Conservation (phyloP, 164 flowering plant genomes). For the Dillenia turbinata region DNA sequence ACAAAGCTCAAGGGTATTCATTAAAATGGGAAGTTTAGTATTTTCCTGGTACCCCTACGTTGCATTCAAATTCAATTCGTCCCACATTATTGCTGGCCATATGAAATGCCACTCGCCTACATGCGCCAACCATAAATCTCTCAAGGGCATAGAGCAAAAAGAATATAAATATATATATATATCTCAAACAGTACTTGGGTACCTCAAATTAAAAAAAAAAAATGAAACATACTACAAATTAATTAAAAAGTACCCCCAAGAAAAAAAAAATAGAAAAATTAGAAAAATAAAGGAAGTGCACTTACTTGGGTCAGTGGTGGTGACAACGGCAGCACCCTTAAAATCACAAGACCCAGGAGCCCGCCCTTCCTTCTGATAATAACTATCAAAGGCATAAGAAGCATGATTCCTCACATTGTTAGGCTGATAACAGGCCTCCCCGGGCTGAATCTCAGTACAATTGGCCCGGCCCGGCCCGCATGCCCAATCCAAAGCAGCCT, state of each 20-base stretch:
- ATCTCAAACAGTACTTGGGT: no score
- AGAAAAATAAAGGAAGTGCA: not conserved
- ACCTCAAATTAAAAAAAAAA: no score
- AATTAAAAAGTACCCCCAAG: no score
- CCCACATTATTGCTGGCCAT: no score
- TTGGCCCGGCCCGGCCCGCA: constrained; percentile 97
- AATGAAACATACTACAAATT: not conserved
- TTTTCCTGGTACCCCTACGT: no score
- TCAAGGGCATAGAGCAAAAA: no score
- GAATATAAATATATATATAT: no score
- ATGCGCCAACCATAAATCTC: no score
- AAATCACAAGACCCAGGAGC: constrained; percentile 80
- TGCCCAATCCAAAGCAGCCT: constrained; percentile 96
- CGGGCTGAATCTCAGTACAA: constrained; percentile 94
- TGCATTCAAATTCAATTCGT: no score
- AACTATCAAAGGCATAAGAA: constrained; percentile 90
- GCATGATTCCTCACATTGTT: constrained; percentile 83
- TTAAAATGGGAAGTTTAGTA: no score
- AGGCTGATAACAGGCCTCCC: constrained; percentile 81
- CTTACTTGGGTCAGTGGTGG: constrained; percentile 98
- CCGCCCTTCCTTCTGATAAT: constrained; percentile 80
- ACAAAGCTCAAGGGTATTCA: no score
- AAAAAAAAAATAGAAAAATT: not conserved
- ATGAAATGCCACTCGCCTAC: no score
- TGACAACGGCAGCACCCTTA: constrained; percentile 89